phyloP scores from a whole-genome alignment of 441 rosid species.

The Eugenia klotzschiana region DNA sequence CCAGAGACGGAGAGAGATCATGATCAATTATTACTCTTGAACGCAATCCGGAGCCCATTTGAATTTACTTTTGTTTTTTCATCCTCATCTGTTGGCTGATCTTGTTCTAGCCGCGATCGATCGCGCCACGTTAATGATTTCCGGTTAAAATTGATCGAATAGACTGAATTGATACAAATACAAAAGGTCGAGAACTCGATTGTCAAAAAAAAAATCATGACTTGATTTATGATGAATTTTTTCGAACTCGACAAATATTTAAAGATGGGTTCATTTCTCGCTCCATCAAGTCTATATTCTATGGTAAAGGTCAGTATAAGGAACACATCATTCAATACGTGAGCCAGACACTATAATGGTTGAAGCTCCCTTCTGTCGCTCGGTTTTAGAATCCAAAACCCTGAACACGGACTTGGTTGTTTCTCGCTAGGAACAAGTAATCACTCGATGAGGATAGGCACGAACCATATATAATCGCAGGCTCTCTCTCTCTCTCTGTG shows the following conservation, averaged over 20 bases:
- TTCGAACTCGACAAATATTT: neutral
- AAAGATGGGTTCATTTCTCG: neutral
- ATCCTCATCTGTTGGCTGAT: neutral
- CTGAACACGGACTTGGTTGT: neutral
- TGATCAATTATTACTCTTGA: neutral
- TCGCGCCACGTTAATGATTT: too few relatives aligned
- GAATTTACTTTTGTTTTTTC: neutral
- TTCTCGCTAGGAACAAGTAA: neutral
- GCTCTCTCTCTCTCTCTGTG: too few relatives aligned
- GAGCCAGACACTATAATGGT: neutral
- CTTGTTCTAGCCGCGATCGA: too few relatives aligned
- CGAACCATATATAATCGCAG: neutral
- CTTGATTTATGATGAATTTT: too few relatives aligned
- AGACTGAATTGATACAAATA: too few relatives aligned
- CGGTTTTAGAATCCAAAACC: neutral
- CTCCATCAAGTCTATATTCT: neutral
- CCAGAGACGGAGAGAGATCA: too few relatives aligned
- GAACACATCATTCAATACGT: neutral
- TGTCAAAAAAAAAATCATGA: too few relatives aligned
- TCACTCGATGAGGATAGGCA: neutral
- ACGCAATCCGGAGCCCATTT: neutral
- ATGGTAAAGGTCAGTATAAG: neutral
- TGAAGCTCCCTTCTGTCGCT: neutral
- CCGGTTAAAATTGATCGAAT: too few relatives aligned
- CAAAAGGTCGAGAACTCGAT: too few relatives aligned